phyloP scores from a whole-genome alignment of 1,139 yeast genomes.

The Martiniozyma asiatica region DNA sequence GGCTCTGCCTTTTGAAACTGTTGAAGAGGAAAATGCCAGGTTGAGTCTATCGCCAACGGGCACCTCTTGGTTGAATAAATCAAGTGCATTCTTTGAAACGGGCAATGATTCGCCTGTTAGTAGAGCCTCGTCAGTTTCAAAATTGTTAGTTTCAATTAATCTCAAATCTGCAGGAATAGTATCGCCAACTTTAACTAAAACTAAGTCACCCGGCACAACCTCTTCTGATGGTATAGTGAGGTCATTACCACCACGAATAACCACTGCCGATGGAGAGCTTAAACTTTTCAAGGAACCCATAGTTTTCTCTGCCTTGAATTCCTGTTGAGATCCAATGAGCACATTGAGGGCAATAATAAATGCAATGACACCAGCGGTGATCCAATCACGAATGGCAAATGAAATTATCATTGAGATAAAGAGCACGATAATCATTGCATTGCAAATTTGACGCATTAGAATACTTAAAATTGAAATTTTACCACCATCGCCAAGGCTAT shows the following conservation, averaged over 20 bases:
- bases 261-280: conserved; percentile 64
- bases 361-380: conserved; percentile 73
- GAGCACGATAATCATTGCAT: conserved; percentile 72
- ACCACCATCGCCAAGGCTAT: conserved; percentile 44
- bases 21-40: conserved; percentile 60
- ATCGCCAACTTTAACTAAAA: conserved; percentile 59
- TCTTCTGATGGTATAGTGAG: conserved; percentile 48
- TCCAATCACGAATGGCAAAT: conserved; percentile 67
- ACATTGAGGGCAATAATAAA: conserved; percentile 60
- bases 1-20: conserved; percentile 71
- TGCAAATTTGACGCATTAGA: conserved; percentile 57
- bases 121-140: conserved; percentile 73
- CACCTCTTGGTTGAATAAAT: conserved; percentile 30
- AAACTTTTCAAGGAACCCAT: conserved; percentile 65
- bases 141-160: conserved; percentile 46
- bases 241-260: conserved; percentile 52
- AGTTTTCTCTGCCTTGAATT: conserved; percentile 51
- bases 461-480: conserved; percentile 47
- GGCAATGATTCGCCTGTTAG: conserved; percentile 77
- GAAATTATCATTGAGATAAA: conserved; percentile 67
- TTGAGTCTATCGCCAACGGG: conserved; percentile 73
- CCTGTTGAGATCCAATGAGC: conserved; percentile 55
- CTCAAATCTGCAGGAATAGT: conserved; percentile 72
- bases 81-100: conserved; percentile 41
- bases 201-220: conserved; percentile 73